phyloP scores from a whole-genome alignment of 805 yeast species.

The Monosporozyma siamensis region DNA sequence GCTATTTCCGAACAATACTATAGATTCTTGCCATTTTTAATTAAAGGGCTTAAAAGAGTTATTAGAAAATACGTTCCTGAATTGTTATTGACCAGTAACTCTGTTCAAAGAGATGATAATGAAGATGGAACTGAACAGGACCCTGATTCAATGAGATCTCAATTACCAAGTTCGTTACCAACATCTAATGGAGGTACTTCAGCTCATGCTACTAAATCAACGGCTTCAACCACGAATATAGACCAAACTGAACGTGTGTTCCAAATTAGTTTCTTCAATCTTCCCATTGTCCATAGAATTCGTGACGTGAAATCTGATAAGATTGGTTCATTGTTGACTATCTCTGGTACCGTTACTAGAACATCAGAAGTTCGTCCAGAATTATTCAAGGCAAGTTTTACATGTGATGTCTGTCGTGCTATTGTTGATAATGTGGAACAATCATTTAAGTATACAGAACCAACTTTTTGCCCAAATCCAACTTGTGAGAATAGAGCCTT shows the following conservation, averaged over 20 bases:
- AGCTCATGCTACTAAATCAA: constrained; percentile 24
- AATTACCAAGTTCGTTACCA: constrained; percentile 5
- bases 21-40: constrained; percentile 79
- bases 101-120: constrained; percentile 22
- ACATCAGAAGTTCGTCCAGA: constrained; percentile 97
- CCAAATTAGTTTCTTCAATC: constrained; percentile 79
- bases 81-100: constrained; percentile 41
- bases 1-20: constrained; percentile 90
- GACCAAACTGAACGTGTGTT: constrained; percentile 63
- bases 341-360: constrained; percentile 92
- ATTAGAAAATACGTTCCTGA: constrained; percentile 70
- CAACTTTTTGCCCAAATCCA: constrained; percentile 82
- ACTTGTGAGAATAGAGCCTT: constrained; percentile 77
- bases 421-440: constrained; percentile 86
- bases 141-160: constrained; percentile 1
- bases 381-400: constrained; percentile 73
- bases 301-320: constrained; percentile 86
- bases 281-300: constrained; percentile 74
- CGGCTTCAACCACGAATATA: constrained; percentile 37
- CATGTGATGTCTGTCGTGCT: constrained; percentile 83
- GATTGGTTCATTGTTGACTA: constrained; percentile 74
- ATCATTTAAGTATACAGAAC: constrained; percentile 87
- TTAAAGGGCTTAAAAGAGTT: constrained; percentile 62
- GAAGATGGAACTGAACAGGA: constrained; percentile 5
- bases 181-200: constrained; percentile 5